Evolutionary conservation across 2,329 filamentous ascomycete genomes (phyloP), one percentile per base, ranked within the genome.

Genomic region (Elsinoe ampelina): DNA sequence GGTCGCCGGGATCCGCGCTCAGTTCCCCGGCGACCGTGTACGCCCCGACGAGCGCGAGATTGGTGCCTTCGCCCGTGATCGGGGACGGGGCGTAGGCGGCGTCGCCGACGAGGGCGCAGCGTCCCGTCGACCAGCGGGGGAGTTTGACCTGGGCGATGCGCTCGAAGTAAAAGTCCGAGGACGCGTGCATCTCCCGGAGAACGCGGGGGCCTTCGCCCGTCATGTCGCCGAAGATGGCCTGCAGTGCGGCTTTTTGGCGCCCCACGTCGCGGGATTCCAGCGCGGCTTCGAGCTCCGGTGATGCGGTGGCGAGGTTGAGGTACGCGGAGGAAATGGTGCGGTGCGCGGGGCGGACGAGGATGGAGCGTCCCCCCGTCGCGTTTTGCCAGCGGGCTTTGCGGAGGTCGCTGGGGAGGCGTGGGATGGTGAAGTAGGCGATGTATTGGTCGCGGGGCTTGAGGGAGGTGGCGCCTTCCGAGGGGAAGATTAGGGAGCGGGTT

Each of bases 81-180:
- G 66, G 63, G 13, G 66, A 67, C 0, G 72, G 72, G 43, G 67
- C 70, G 57, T 68, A 71, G 1, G 64, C 72, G 1, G 72, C 70
- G 59, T 75, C 72, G 5, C 71, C 72, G 1, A 73, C 58, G 3
- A 74, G 60, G 5, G 57, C 70, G 5, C 67, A 62, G n/a, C 68
- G 65, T 6, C 69, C 68, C 15, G 65, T 63, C 1, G 63, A 65
- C 67, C 69, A 73, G 2, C 60, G 54, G 1, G 66, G 59, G 60
- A 74, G 66, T 45, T 68, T 69, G 43, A 74, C 66, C 47, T 73
- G 69, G 5, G 66, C 70, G n/a, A 72, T 63, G 15, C 72, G 68
- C 30, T 74, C 68, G 58, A 70, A 72, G 62, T 77, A 78, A 60
- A 75, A 77, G 56, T 77, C 71, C 0, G 72, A 62, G 0, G 69